Evolutionary conservation across 192 early-diverging fungal species (phyloP).

Genomic region (Phlyctochytrium bullatum): DNA sequence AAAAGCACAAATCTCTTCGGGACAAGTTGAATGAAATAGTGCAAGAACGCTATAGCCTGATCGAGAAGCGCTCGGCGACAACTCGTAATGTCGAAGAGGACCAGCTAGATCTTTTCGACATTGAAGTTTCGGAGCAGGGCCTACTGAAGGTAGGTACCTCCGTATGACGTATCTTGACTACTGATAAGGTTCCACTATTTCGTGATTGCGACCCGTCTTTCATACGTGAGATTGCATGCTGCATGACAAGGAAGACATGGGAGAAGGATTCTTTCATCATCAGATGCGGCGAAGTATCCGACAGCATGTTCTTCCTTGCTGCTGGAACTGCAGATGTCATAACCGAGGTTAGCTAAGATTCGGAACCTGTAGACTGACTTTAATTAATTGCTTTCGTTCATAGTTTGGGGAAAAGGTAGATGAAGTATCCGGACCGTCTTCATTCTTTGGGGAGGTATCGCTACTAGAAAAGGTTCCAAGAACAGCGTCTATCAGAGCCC

Average conservation of each 20-base stretch:
- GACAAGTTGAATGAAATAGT: constrained; percentile 35
- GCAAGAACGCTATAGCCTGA: constrained; percentile 41
- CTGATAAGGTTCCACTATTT: constrained; percentile 41
- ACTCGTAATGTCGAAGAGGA: not conserved
- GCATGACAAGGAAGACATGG: constrained; percentile 37
- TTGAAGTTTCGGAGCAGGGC: constrained; percentile 43
- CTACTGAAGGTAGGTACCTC: constrained; percentile 38
- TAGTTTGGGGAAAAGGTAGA: constrained; percentile 46
- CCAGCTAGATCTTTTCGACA: constrained; percentile 38
- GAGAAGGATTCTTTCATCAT: constrained; percentile 37
- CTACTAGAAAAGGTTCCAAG: constrained; percentile 51
- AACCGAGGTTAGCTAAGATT: constrained; percentile 30
- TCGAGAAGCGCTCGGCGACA: constrained; percentile 17
- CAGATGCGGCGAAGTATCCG: constrained; percentile 29
- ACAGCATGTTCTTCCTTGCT: constrained; percentile 57
- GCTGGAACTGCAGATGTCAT: constrained; percentile 47
- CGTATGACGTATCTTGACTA: too few relatives aligned
- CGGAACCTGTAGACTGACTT: too few relatives aligned
- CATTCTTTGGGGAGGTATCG: constrained; percentile 58
- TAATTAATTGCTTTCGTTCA: too few relatives aligned
- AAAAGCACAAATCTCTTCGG: constrained; percentile 39
- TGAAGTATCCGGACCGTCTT: constrained; percentile 32
- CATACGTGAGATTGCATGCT: constrained; percentile 36
- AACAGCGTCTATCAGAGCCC: constrained; percentile 41
- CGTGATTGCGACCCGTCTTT: constrained; percentile 25